phyloP scores from a whole-genome alignment of 2,329 filamentous ascomycete species.

The Colletotrichum magnum region DNA sequence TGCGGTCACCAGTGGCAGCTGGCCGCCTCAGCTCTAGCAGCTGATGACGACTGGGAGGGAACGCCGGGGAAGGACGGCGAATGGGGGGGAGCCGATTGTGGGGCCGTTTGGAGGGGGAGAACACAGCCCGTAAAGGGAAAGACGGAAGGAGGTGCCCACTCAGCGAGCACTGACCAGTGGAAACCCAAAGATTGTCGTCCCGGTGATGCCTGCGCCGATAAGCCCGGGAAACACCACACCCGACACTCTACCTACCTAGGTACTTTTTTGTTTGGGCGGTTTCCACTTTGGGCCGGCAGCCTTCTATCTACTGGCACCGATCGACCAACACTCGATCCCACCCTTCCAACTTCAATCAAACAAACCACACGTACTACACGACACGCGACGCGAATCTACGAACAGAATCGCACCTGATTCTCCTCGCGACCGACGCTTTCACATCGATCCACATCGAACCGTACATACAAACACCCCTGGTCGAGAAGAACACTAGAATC shows the following conservation, averaged over 20 bases:
- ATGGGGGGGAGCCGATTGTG: slow-evolving; percentile 18
- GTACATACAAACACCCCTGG: background rate
- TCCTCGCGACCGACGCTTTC: too few relatives aligned
- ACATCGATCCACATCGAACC: too few relatives aligned
- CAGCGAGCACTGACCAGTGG: too few relatives aligned
- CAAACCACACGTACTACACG: background rate
- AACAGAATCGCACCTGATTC: too few relatives aligned
- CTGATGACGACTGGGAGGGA: slow-evolving; percentile 34
- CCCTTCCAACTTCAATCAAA: background rate
- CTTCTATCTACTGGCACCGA: background rate
- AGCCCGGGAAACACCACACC: background rate
- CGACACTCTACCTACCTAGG: too few relatives aligned
- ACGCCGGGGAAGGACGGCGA: background rate
- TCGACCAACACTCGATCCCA: background rate
- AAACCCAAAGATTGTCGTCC: slow-evolving; percentile 48
- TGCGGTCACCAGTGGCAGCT: background rate
- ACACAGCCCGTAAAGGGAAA: too few relatives aligned
- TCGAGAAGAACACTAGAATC: background rate
- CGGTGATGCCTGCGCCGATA: slow-evolving; percentile 44
- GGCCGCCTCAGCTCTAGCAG: background rate
- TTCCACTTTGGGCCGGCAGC: slow-evolving; percentile 7
- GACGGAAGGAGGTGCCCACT: too few relatives aligned
- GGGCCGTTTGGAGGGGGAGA: slow-evolving; percentile 6
- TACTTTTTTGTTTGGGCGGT: slow-evolving; percentile 34
- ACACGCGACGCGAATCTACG: slow-evolving; percentile 27